phyloP scores from a whole-genome alignment of 23 red algal genomes.

The Gracilaria vermiculophylla region DNA sequence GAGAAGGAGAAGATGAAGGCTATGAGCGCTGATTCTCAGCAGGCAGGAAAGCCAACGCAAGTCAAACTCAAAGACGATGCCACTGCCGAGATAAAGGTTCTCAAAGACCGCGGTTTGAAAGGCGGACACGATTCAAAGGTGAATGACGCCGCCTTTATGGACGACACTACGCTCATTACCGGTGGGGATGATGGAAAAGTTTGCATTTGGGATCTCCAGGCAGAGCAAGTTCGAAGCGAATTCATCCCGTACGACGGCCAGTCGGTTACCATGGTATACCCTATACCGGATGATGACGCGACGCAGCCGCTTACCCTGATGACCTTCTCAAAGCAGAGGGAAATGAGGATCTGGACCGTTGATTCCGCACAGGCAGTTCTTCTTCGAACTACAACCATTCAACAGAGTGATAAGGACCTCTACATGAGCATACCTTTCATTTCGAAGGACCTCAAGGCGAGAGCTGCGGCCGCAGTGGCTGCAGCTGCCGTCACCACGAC shows the following conservation, averaged over 20 bases:
- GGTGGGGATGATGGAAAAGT: constrained; percentile 65
- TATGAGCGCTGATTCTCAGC: neutral
- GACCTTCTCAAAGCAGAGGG: constrained; percentile 20
- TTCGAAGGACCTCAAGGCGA: constrained; percentile 55
- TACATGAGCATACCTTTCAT: constrained; percentile 59
- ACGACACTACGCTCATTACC: constrained; percentile 46
- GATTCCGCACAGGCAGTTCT: constrained; percentile 41
- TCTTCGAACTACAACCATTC: constrained; percentile 42
- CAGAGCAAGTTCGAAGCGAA: constrained; percentile 32
- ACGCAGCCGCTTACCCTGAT: constrained; percentile 1
- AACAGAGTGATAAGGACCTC: constrained; percentile 41
- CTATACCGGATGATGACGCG: constrained; percentile 39
- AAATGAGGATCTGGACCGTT: constrained; percentile 66
- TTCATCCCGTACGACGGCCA: constrained; percentile 61
- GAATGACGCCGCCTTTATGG: constrained; percentile 65
- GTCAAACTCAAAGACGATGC: constrained; percentile 15
- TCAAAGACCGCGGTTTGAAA: constrained; percentile 43
- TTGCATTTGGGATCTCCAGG: constrained; percentile 66
- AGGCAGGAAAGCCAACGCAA: neutral
- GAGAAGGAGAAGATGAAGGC: neutral
- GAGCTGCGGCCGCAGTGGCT: constrained; percentile 38
- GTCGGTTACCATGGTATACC: constrained; percentile 51
- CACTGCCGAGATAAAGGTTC: constrained; percentile 33
- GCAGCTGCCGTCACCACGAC: constrained; percentile 43
- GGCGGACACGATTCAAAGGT: constrained; percentile 48